Base-by-base conservation (phyloP, 345 rosid genomes). In the Corchorus olitorius region DNA sequence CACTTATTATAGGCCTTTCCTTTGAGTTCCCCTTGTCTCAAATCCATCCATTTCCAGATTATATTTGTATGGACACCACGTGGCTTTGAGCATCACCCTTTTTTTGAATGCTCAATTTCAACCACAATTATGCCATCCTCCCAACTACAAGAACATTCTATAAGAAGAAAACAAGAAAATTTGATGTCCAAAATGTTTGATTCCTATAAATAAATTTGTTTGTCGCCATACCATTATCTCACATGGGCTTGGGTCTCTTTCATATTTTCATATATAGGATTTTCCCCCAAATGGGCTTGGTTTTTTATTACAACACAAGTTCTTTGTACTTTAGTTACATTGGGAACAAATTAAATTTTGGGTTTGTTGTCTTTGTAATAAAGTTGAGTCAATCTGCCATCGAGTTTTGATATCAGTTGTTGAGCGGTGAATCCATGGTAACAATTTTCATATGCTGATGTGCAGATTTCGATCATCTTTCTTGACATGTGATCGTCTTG, bases 381-480 rank as follows among this genome's bases (percentile, higher is more conserved):
- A 56, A 88, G 75, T 77, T 74, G 78, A 0, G 92, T 81, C 22
- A 75, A 63, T 53, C 80, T 79, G n/a, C 86, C 88, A 66, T 87
- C 88, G 14, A 89, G 78, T 76, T 85, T 87, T n/a, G 90, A 89
- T 74, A 73, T 74, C 76, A 89, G 53, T 22, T 76, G 83, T 64
- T 73, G 82, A 14, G 89, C 80, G 35, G 62, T 62, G 78, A 89
- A 88, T 9, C 93, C 90, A 12, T 61, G 20, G 73, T 81, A 80
- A 14, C 73, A 72, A 41, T 79, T 81, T 58, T 84, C 82, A 52
- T 73, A 15, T 0, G 86, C 84, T 6, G 82, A 84, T 22, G 77
- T 66, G 56, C 88, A 88, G 17, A 82, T 60, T 7, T 86, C 89
- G 1, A 81, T 81, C 15, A 79, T 75, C 72, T 72, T 81, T 49